Evolutionary conservation across 2,329 filamentous ascomycete genomes (phyloP).

Genomic region (Lasiodiplodia citricola): DNA sequence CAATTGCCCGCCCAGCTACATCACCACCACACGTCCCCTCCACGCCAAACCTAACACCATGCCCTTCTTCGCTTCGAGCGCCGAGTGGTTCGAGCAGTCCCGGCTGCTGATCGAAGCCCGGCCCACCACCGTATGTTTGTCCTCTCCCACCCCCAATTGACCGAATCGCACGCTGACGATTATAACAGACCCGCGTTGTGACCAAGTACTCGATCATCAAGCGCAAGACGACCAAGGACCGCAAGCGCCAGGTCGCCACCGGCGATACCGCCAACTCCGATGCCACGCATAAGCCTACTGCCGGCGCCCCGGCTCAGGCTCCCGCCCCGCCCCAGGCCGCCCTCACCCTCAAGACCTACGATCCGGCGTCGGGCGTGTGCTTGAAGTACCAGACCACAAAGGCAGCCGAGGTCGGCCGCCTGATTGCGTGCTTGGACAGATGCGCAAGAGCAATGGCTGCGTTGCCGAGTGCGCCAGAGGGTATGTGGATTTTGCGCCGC

Average conservation of each 20-base stretch:
- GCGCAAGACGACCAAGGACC: constrained; percentile 40
- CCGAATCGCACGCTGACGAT: constrained; percentile 16
- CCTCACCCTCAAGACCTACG: constrained; percentile 87
- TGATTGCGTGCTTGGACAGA: constrained; percentile 77
- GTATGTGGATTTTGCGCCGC: not conserved
- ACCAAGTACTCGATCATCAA: constrained; percentile 83
- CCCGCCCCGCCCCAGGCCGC: constrained; percentile 61
- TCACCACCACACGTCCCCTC: constrained; percentile 4
- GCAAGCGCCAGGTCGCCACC: constrained; percentile 29
- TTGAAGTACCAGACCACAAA: constrained; percentile 93
- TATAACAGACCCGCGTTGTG: constrained; percentile 78
- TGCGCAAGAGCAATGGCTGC: constrained; percentile 69
- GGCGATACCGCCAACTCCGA: constrained; percentile 28
- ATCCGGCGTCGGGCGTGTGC: constrained; percentile 78
- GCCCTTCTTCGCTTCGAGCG: constrained; percentile 80
- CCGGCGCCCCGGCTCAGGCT: constrained; percentile 31
- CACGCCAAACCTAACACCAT: constrained; percentile 53
- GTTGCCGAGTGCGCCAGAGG: constrained; percentile 37
- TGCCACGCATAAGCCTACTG: constrained; percentile 37
- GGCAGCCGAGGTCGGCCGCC: constrained; percentile 82
- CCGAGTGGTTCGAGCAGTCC: constrained; percentile 92
- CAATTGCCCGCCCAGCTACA: not conserved
- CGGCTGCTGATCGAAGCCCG: constrained; percentile 83
- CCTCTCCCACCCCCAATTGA: constrained; percentile 11
- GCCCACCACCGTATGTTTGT: constrained; percentile 73